These are phyloP conservation scores for Candida schatavii DNA, from an alignment of 805 yeast species.

Conservation along the genomic window DNA sequence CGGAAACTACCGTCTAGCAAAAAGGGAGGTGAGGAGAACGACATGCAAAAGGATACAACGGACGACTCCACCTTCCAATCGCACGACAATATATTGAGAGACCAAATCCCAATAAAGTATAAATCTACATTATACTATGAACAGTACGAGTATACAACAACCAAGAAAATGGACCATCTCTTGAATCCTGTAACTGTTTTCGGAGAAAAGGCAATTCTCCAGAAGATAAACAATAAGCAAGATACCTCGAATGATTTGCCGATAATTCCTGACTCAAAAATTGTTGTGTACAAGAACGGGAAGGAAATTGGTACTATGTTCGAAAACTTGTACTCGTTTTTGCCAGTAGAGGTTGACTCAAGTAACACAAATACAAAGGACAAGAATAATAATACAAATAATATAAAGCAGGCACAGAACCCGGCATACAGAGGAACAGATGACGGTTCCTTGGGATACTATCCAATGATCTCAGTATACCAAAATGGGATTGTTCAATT, in stretches of 20 bases:
- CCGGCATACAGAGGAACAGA: conserved; percentile 49
- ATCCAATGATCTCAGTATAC: conserved; percentile 83
- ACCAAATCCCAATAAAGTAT: conserved; percentile 83
- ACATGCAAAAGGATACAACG: conserved; percentile 4
- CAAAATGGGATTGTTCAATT: conserved; percentile 73
- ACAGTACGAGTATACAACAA: conserved; percentile 72
- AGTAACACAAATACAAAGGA: neutral
- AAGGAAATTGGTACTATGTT: conserved; percentile 60
- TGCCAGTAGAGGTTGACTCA: conserved; percentile 64
- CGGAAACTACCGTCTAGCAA: conserved; percentile 8
- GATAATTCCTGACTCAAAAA: conserved; percentile 52
- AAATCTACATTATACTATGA: conserved; percentile 78
- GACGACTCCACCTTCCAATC: conserved; percentile 3
- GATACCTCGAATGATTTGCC: conserved; percentile 40
- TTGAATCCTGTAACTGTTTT: conserved; percentile 68
- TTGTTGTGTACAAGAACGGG: conserved; percentile 80
- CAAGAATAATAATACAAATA: conserved; percentile 36
- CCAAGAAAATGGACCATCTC: conserved; percentile 70
- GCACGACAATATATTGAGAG: conserved; percentile 56
- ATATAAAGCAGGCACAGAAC: conserved; percentile 34
- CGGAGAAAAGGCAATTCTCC: conserved; percentile 64
- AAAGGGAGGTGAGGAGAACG: neutral
- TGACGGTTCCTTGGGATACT: conserved; percentile 87
- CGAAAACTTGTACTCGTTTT: conserved; percentile 65
- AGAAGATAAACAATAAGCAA: conserved; percentile 30